Base-by-base conservation (phyloP, 768 basidiomycete species). In the Scleroderma citrinum region DNA sequence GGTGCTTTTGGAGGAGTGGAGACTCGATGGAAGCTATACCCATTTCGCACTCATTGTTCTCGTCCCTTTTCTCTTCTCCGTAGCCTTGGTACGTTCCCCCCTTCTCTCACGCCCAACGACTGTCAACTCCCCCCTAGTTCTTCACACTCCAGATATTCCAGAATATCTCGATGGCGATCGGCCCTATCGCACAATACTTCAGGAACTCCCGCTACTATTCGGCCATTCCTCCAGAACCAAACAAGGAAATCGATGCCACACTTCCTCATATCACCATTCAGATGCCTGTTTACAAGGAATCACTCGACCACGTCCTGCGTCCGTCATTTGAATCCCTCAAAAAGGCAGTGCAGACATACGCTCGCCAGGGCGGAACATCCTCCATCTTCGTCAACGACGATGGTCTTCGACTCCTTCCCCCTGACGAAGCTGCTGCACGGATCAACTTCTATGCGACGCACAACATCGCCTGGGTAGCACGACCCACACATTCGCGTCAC, bases 351-450 rank as follows among this genome's bases (percentile, higher is more conserved):
- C 76, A 77, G 55, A 81, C 79, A 12, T 81, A 82, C 55, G 82
- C 82, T 26, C 73, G 80, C 4, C 81, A 83, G 55, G 82, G 81
- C n/a, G 82, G 82, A 2, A 74, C 75, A 0, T 76, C 75, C 45
- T 71, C 71, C 16, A 80, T 82, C 54, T 70, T 83, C 52, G 67
- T 83, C 43, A 82, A 80, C 51, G 82, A 83, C 48, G 82, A 83
- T 54, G 82, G 82, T 52, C 62, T 83, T 53, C 77, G 80, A 42
- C 64, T 77, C 24, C 62, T 81, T 36, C 66, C 71, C 17, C 66
- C 69, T 13, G 67, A 66, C 6, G 78, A 80, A 1, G 73, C 71
- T 11, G 70, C 74, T 6, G 64, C 66, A 19, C 73, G 82, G 38
- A 64, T 74, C 49, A 66, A 69, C 12, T 82, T 74, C 59, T 83